These are phyloP conservation scores for Pythium apleroticum DNA, from an alignment of 352 stramenopile species.

Conservation along the genomic window DNA sequence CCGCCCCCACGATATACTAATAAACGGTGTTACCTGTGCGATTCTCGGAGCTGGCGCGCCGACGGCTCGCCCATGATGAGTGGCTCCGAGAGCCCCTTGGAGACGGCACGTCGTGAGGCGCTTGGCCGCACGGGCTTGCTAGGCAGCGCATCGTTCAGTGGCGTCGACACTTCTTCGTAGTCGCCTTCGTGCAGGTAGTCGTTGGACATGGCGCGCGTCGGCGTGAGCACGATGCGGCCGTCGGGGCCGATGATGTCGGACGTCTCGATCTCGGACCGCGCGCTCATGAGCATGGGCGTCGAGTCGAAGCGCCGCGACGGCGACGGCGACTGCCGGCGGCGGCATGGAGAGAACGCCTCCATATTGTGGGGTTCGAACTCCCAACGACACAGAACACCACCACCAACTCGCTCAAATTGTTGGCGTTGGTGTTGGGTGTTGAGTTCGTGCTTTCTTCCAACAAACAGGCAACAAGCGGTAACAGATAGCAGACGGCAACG, in stretches of 20 bases:
- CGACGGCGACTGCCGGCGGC: constrained; percentile 10
- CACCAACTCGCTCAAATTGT: not conserved
- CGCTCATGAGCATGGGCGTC: constrained; percentile 34
- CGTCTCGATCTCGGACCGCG: constrained; percentile 18
- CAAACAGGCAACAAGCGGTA: not conserved
- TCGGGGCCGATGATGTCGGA: constrained; percentile 29
- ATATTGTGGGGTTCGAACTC: constrained; percentile 3
- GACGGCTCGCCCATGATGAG: constrained; percentile 15
- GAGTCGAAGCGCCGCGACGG: constrained; percentile 20
- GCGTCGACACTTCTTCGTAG: constrained; percentile 22
- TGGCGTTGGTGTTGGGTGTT: not conserved
- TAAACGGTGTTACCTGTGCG: constrained; percentile 3
- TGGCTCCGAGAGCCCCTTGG: constrained; percentile 20
- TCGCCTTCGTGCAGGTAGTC: constrained; percentile 2
- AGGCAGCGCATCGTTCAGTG: constrained; percentile 12
- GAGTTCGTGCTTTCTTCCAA: not conserved
- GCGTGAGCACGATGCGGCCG: constrained; percentile 30
- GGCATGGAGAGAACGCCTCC: constrained; percentile 20
- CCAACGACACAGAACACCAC: not conserved
- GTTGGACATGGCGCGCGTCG: constrained; percentile 9
- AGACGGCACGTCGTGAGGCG: not conserved
- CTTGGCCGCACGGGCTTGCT: constrained; percentile 8
- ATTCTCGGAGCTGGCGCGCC: constrained; percentile 7
- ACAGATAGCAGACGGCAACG: too few species aligned
- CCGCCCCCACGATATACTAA: not conserved